Base-by-base conservation (phyloP, 78 protist species). In the Cavenderia fasciculata region DNA sequence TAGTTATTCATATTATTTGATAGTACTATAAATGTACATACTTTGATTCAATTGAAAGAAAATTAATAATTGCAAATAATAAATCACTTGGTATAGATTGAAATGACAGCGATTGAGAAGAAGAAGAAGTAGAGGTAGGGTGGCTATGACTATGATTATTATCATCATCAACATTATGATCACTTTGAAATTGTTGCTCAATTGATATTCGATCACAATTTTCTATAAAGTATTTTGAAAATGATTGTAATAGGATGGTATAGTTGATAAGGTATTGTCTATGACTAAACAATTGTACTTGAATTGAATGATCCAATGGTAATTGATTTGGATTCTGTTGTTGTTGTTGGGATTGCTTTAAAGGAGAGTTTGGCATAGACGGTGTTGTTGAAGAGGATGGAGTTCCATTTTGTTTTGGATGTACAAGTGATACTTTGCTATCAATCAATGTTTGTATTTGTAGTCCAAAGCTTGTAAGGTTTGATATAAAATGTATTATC, bases 231-330 rank as follows among this genome's bases (percentile, higher is more conserved):
- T 82, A 68, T 69, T 57, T 65, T 25, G 78, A 52, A 31, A 68
- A 82, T 21, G 78, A 66, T 65, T 65, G 59, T 8, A 82, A 27
- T 31, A 82, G 36, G 23, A 82, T 68, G 4, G 90, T 82, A 56
- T 82, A 82, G 21, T 82, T 82, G 4, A 82, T 59, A 12, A 82
- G 56, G 36, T 66, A 82, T 23, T 82, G 90, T 56, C 57, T 66
- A 5, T 82, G 78, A 25, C 65, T 68, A 3, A 52, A 57, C 25
- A 69, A 29, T 70, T 82, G 62, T 40, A 68, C 33, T 52, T 82
- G 56, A 41, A 82, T 7, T 61, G 62, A 47, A 46, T 46, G 49
- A 57, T 82, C 90, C 23, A 77, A 21, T 34, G 70, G 21, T 43
- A 1, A 23, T 31, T 61, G 47, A 34, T 33, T 8, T 2, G 0